Base-by-base conservation (phyloP, 805 yeast genomes). In the Komagataella mondaviorum region DNA sequence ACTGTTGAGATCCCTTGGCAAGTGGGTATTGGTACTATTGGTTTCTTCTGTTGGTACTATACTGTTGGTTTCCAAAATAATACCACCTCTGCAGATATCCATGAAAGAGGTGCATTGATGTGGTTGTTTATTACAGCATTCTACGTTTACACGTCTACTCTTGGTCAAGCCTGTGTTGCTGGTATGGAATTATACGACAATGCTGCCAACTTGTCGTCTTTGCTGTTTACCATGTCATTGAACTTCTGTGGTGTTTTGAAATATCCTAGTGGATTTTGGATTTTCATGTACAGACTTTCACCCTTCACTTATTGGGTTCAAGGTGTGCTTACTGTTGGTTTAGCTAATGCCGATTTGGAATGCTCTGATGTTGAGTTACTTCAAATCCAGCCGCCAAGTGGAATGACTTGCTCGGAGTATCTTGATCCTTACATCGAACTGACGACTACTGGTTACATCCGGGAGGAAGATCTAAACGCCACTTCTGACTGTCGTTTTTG, bases 191-290 rank as follows among this genome's bases (percentile, higher is more conserved):
- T 73, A 30, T 78, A 73, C 23, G 82, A 77, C 51, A 78, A 80
- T 58, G 89, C 86, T 48, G 87, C 84, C 54, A 80, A 81, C 57
- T 54, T 80, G 52, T 75, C 78, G 1, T 68, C 76, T 44, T 59
- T 84, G 58, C 60, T 81, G 54, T 83, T 80, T 65, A 78, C 85
- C 2, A 66, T 83, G 72, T 70, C 79, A 45, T 68, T 86, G 67
- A 75, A 77, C 51, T 84, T 85, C 77, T 83, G 88, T 73, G 95
- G 95, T 73, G 87, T 83, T 47, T 69, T 86, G 68, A 80, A 77
- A 14, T 69, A 77, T 22, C 76, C 80, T 47, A 61, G 70, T 17
- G 80, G 88, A n/a, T 86, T 86, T 72, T 79, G 90, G 89, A 70
- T 75, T 47, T 85, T 83, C 72, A 81, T 85, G 88, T 85, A 83